A percentile compares a stretch with the other conserved stretches of the same genome.
Conservation (phyloP, 139 green algal genomes). For the Chlamydomonas incerta region DNA sequence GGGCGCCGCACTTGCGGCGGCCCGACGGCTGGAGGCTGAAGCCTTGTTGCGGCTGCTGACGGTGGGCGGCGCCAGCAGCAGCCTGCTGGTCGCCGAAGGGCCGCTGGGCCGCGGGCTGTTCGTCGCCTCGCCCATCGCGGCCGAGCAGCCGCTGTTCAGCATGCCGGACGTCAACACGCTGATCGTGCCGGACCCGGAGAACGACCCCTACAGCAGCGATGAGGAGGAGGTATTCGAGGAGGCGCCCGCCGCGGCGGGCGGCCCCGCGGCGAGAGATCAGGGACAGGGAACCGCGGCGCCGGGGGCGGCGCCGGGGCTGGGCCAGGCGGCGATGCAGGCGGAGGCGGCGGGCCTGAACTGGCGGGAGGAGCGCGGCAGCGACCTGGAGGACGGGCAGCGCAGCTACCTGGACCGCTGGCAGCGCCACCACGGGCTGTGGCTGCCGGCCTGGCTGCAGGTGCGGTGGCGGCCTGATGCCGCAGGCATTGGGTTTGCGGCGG, state of each 20-base stretch:
- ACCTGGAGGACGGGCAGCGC: too few relatives aligned
- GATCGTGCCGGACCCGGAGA: background rate
- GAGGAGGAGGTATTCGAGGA: background rate
- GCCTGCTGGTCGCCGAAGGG: background rate
- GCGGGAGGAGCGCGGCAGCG: background rate
- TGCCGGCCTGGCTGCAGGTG: background rate
- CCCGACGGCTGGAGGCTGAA: too few relatives aligned
- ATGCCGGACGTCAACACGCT: background rate
- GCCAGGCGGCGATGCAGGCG: background rate
- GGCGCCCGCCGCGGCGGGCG: background rate
- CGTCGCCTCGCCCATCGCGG: background rate
- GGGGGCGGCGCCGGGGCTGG: too few relatives aligned
- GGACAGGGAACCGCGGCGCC: background rate
- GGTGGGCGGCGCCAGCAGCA: too few relatives aligned
- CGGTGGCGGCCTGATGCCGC: too few relatives aligned
- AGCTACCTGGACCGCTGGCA: background rate
- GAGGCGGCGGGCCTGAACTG: background rate
- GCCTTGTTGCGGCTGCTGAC: too few relatives aligned
- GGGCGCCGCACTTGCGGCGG: too few relatives aligned
- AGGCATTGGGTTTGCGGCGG: too few relatives aligned
- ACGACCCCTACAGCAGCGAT: background rate
- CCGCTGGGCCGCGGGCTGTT: constrained; percentile 7
- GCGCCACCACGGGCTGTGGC: background rate
- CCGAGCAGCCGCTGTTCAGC: background rate
- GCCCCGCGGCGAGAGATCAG: too few relatives aligned